These are phyloP conservation scores for Dendrobium huoshanense DNA, from an alignment of 106 monocot genomes.

Conservation along the genomic window DNA sequence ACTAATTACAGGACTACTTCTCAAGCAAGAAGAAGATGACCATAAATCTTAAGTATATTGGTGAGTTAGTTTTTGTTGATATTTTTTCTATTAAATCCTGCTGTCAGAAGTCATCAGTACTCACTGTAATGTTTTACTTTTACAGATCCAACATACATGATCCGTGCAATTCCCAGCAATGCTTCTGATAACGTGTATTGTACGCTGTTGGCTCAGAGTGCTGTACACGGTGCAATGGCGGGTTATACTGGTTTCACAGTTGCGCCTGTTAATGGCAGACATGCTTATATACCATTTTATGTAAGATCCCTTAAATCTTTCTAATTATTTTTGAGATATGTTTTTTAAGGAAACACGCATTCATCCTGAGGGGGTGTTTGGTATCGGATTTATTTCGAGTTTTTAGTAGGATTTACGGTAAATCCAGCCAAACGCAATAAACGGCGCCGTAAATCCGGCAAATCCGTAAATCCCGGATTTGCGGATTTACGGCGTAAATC, in stretches of 20 bases:
- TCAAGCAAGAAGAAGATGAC: conserved; percentile 37
- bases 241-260: conserved; percentile 92
- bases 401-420: no score
- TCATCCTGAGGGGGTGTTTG: no score
- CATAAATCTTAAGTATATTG: conserved; percentile 89
- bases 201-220: conserved; percentile 87
- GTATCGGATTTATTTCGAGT: no score
- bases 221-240: conserved; percentile 91
- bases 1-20: conserved; percentile 55
- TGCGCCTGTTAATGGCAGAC: conserved; percentile 85
- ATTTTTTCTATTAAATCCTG: neutral
- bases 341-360: neutral
- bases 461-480: no score
- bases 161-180: conserved; percentile 84
- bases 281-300: conserved; percentile 85
- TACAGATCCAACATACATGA: conserved; percentile 97
- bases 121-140: neutral
- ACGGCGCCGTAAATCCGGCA: no score
- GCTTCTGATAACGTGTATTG: conserved; percentile 95
- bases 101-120: neutral
- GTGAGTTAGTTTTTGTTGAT: conserved; percentile 16
- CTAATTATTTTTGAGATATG: neutral
- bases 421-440: no score
- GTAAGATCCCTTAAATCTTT: conserved; percentile 31
- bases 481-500: no score